Base-by-base conservation (phyloP, 1,139 yeast species). In the Saccharomyces uvarum region DNA sequence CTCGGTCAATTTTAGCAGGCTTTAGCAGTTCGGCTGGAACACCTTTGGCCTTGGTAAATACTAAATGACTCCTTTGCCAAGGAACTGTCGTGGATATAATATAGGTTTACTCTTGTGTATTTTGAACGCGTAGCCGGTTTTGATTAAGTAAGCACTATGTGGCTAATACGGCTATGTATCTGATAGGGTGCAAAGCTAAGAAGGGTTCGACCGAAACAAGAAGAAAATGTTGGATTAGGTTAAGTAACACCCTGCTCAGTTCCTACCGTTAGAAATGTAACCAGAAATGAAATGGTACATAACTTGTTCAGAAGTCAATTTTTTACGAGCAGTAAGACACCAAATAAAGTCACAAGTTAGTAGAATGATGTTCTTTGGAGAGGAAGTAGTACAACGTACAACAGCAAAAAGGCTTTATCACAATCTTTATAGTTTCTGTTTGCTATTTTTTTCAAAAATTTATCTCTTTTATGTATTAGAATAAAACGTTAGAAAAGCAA, bases 221-320 rank as follows among this genome's bases (percentile, higher is more conserved):
- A 97, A 62, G 97, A 88, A 82, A 93, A 93, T 29, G 97, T 89
- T 56, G 98, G 96, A 74, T 88, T 90, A 58, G 99, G 98, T 77
- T 93, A 98, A 62, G 98, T 91, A 63, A 93, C 89, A 76, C 99
- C 99, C 74, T 89, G 96, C 77, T 93, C 98, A 57, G 99, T 93
- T 75, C 98, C 98, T 61, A 98, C 97, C 96, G 93, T 93, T 93
- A 58, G 98, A 91, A 61, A 98, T 93, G 82, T 93, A 93, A 71
- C 99, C 99, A 61, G 96, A 87, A 67, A 93, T 93, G 77, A 93
- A 93, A 77, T 93, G 98, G 81, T 93, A 93, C 98, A 93, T 91
- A 63, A 93, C 98, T 93, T 93, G 98, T 64, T 93, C 89, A 70
- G 89, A 89, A 57, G 95, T 81, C 74, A 93, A 83, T 76, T 86